Conservation (phyloP, 495 filamentous ascomycete genomes). For the Lophium mytilinum region DNA sequence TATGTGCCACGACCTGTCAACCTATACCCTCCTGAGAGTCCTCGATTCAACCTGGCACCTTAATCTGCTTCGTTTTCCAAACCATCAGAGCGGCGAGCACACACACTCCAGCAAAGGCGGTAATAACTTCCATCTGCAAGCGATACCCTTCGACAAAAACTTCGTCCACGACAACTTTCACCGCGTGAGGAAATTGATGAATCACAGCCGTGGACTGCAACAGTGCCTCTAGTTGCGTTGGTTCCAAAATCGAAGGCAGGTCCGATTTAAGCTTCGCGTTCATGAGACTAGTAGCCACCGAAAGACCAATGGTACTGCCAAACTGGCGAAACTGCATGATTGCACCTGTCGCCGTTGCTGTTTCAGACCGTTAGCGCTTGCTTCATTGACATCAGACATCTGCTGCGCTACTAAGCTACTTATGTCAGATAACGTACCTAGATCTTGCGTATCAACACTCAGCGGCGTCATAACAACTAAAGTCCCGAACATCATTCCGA, state of each 20-base stretch:
- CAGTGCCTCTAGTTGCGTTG: background rate
- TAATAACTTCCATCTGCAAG: constrained; percentile 1
- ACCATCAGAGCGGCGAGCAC: background rate
- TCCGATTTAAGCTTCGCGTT: background rate
- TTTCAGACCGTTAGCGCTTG: background rate
- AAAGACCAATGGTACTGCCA: constrained; percentile 3
- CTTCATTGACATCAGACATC: no score
- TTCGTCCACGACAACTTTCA: background rate
- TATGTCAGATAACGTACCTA: background rate
- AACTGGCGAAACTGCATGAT: constrained; percentile 2
- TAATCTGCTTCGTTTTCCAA: background rate
- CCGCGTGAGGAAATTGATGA: background rate
- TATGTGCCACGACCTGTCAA: no score
- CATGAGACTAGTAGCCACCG: constrained; percentile 1
- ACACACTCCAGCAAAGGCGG: constrained; percentile 2
- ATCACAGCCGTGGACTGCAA: background rate
- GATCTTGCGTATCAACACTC: background rate
- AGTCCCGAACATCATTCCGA: background rate
- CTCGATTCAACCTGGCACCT: no score
- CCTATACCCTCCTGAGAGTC: no score
- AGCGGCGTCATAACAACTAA: constrained; percentile 1
- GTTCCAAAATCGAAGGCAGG: background rate
- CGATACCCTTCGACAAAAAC: constrained; percentile 7
- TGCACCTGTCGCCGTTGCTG: background rate
- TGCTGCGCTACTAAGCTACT: no score